A percentile compares a stretch with the other conserved stretches of the same genome.
phyloP scores from a whole-genome alignment of 441 rosid species.

The Erodium trifolium region DNA sequence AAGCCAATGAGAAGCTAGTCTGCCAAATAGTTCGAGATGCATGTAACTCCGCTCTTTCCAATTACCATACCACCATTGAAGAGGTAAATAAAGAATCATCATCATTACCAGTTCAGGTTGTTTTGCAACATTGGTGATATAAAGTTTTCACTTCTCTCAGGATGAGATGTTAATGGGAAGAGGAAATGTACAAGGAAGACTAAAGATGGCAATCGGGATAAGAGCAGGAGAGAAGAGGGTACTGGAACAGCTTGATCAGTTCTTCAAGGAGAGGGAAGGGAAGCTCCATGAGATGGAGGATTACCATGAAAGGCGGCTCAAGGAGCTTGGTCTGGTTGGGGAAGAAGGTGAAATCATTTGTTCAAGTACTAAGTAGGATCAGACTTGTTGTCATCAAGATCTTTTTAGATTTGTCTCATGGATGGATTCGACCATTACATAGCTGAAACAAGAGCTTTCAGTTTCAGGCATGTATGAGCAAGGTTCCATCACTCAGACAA shows the following conservation, averaged over 20 bases:
- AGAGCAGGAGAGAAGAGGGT: constrained; percentile 81
- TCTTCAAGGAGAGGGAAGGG: constrained; percentile 56
- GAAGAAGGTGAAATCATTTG: constrained; percentile 90
- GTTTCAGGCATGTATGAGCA: too few species aligned
- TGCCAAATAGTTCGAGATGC: constrained; percentile 70
- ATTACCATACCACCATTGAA: constrained; percentile 57
- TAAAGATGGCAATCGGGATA: constrained; percentile 54
- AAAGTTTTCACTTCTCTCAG: constrained; percentile 24
- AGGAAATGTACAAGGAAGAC: constrained; percentile 36
- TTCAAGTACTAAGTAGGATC: constrained; percentile 39
- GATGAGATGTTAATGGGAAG: constrained; percentile 55
- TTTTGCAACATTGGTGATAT: background rate
- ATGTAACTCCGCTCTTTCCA: constrained; percentile 75
- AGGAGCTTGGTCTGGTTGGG: constrained; percentile 81
- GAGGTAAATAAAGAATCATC: constrained; percentile 41
- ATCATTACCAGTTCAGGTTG: too few species aligned
- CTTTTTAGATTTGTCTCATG: too few species aligned
- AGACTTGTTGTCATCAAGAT: too few species aligned
- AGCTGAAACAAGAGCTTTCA: too few species aligned
- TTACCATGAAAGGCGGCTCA: constrained; percentile 83
- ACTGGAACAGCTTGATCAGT: constrained; percentile 56
- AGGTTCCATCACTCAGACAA: too few species aligned
- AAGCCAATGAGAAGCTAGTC: constrained; percentile 69
- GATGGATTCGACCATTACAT: too few species aligned
- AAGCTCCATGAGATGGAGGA: constrained; percentile 64